Conservation (phyloP, 768 basidiomycete genomes). For the Naganishia antarctica region DNA sequence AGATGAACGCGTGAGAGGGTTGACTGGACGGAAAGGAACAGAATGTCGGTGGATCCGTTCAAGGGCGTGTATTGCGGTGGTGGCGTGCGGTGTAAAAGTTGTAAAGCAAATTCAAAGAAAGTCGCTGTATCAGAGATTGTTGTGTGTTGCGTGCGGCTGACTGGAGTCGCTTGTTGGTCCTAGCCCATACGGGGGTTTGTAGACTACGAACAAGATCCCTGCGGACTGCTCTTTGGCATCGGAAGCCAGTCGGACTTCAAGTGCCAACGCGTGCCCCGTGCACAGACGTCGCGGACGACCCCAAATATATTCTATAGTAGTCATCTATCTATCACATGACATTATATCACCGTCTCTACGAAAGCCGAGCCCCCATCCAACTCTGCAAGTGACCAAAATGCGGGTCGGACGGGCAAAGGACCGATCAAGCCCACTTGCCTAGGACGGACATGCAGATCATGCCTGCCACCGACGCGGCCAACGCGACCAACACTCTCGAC, state of each 20-base stretch:
- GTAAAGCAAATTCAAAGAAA: neutral
- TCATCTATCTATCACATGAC: neutral
- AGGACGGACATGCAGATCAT: slow-evolving; percentile 43
- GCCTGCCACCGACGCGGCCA: slow-evolving; percentile 33
- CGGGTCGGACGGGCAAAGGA: neutral
- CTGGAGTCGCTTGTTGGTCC: too few species aligned
- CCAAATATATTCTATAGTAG: neutral
- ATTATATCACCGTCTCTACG: too few species aligned
- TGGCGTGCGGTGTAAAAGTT: neutral
- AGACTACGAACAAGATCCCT: too few species aligned
- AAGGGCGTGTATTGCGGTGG: neutral
- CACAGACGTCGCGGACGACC: neutral
- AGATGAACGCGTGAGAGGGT: neutral
- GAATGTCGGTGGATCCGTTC: neutral
- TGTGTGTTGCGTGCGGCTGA: too few species aligned
- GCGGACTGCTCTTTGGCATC: too few species aligned
- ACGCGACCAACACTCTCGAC: slow-evolving; percentile 31
- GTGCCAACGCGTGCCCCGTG: too few species aligned
- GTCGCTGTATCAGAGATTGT: neutral
- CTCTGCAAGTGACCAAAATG: too few species aligned
- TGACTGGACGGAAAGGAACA: neutral
- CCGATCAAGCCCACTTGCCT: slow-evolving; percentile 40
- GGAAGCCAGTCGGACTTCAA: too few species aligned
- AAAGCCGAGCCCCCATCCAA: too few species aligned
- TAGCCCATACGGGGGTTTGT: too few species aligned